Evolutionary conservation across 139 green algal genomes (phyloP).

Genomic region (Auxenochlorella protothecoides): DNA sequence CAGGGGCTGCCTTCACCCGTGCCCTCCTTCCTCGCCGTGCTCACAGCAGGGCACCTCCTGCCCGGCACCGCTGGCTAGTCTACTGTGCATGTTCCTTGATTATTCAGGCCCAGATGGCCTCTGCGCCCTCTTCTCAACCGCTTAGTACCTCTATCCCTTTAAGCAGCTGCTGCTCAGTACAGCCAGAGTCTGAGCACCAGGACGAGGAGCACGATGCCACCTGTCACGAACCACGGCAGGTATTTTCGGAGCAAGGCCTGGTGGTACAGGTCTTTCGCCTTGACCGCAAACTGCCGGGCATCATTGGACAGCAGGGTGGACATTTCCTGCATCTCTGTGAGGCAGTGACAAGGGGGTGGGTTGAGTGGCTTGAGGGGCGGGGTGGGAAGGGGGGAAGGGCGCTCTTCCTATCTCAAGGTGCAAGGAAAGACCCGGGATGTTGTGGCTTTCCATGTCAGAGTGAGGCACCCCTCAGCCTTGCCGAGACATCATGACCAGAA

Average conservation of each 20-base stretch:
- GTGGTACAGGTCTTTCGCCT: conserved; percentile 78
- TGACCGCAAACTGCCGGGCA: conserved; percentile 71
- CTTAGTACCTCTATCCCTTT: background rate
- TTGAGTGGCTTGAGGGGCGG: no score
- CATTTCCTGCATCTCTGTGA: conserved; percentile 74
- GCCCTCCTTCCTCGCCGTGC: background rate
- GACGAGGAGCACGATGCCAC: conserved; percentile 56
- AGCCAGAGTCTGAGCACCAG: conserved; percentile 44
- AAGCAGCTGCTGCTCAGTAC: conserved; percentile 11
- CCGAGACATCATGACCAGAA: no score
- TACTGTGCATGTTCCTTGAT: no score
- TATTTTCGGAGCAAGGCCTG: conserved; percentile 92
- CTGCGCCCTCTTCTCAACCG: background rate
- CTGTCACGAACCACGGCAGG: conserved; percentile 69
- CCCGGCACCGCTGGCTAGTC: no score
- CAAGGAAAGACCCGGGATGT: background rate
- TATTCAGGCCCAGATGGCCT: background rate
- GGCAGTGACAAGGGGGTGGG: background rate
- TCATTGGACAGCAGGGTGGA: conserved; percentile 67
- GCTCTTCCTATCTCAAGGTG: background rate
- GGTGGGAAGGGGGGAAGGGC: no score
- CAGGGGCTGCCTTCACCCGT: background rate
- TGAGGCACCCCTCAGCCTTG: no score
- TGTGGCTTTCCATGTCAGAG: background rate
- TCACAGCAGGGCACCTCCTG: background rate